A percentile compares a stretch with the other conserved stretches of the same genome.
phyloP scores from a whole-genome alignment of 768 basidiomycete genomes.

The Termitomyces sp. region DNA sequence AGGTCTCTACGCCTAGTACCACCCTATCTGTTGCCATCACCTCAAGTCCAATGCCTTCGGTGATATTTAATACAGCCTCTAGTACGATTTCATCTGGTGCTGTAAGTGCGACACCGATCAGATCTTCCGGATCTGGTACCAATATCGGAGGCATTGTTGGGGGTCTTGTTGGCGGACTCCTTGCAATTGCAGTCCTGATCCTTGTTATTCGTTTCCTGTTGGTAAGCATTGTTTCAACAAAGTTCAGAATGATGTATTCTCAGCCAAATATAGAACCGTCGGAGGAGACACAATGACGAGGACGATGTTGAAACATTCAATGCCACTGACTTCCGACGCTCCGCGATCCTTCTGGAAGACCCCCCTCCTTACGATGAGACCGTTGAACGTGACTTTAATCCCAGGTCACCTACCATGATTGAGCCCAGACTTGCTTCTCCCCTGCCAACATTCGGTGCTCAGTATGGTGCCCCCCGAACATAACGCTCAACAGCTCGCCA shows the following conservation, averaged over 20 bases:
- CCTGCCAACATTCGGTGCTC: constrained; percentile 31
- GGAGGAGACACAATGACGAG: constrained; percentile 39
- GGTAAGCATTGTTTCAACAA: constrained; percentile 28
- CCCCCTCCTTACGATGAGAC: constrained; percentile 40
- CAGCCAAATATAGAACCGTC: constrained; percentile 26
- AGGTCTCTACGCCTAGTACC: constrained; percentile 3
- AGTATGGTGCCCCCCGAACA: constrained; percentile 19
- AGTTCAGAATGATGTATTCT: background rate
- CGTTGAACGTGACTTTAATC: constrained; percentile 37
- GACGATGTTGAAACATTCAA: constrained; percentile 37
- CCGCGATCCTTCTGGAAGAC: constrained; percentile 56
- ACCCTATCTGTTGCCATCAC: background rate
- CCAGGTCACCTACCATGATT: constrained; percentile 48
- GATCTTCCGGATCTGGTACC: constrained; percentile 10
- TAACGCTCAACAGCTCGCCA: constrained; percentile 19
- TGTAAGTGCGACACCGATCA: constrained; percentile 16
- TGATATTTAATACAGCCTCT: background rate
- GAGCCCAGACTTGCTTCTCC: constrained; percentile 24
- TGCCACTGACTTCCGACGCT: constrained; percentile 58
- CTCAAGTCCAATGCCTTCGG: background rate
- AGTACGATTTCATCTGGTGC: constrained; percentile 10
- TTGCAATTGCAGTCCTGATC: constrained; percentile 37
- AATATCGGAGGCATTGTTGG: constrained; percentile 33
- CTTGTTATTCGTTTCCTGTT: constrained; percentile 46
- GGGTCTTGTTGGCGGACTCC: constrained; percentile 46